Evolutionary conservation across 2,329 filamentous ascomycete species (phyloP).

Genomic region (Paraconiothyrium sp.): DNA sequence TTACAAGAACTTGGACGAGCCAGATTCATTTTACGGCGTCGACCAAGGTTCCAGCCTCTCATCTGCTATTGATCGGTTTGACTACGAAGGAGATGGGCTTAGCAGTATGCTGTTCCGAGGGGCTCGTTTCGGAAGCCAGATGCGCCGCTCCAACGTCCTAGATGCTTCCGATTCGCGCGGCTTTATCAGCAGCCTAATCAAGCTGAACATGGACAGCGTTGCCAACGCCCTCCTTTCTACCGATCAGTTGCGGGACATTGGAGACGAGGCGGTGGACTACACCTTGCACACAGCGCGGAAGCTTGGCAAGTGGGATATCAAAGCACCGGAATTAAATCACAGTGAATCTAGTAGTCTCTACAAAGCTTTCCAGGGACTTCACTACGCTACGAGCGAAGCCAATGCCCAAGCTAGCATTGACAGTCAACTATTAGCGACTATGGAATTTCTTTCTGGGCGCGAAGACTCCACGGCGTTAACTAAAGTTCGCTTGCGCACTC

Average conservation of each 20-base stretch:
- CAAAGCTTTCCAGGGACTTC: slow-evolving; percentile 80
- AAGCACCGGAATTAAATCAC: slow-evolving; percentile 70
- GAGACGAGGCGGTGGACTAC: slow-evolving; percentile 70
- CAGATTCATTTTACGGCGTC: slow-evolving; percentile 94
- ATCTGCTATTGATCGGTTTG: slow-evolving; percentile 81
- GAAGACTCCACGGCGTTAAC: slow-evolving; percentile 35
- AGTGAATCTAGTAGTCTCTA: slow-evolving; percentile 77
- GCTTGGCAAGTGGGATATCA: slow-evolving; percentile 91
- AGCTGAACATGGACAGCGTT: slow-evolving; percentile 83
- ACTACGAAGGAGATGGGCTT: slow-evolving; percentile 87
- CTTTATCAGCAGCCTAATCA: slow-evolving; percentile 79
- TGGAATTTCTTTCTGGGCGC: slow-evolving; percentile 48
- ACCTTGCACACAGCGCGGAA: slow-evolving; percentile 83
- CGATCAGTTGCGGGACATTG: slow-evolving; percentile 68
- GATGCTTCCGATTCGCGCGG: slow-evolving; percentile 71
- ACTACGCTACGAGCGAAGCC: slow-evolving; percentile 68
- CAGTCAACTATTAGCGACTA: slow-evolving; percentile 63
- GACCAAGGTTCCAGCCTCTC: slow-evolving; percentile 78
- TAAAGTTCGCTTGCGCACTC: slow-evolving; percentile 42
- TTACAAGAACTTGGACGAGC: slow-evolving; percentile 93
- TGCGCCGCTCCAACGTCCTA: slow-evolving; percentile 68
- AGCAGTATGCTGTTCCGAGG: slow-evolving; percentile 91
- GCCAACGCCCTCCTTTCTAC: slow-evolving; percentile 80
- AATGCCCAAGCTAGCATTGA: slow-evolving; percentile 69
- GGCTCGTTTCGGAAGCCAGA: slow-evolving; percentile 87